Conservation (phyloP, 805 yeast genomes). For the Sugiyamaella qingdaonensis region DNA sequence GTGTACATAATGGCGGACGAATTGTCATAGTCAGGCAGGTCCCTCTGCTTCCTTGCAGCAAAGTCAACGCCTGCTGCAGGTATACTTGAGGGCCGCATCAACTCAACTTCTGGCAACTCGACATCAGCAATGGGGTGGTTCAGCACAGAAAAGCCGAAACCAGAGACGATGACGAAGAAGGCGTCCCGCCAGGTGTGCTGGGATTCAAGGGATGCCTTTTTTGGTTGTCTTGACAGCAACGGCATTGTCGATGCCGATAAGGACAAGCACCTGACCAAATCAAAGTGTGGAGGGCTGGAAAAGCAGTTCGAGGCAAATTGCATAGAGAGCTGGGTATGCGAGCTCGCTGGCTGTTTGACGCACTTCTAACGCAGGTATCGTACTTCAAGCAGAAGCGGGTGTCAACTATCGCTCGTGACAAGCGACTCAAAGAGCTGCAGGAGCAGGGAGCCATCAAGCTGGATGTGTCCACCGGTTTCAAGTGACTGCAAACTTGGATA, state of each 20-base stretch:
- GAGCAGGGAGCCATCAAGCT: conserved; percentile 51
- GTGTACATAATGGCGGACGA: too few species aligned
- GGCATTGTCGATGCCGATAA: conserved; percentile 62
- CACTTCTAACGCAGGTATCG: conserved; percentile 34
- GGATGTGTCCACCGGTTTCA: conserved; percentile 18
- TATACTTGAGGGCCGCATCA: too few species aligned
- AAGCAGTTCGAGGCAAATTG: conserved; percentile 67
- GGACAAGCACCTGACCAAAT: conserved; percentile 42
- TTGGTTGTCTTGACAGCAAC: conserved; percentile 66
- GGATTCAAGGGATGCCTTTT: conserved; percentile 80
- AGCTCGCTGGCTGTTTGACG: not conserved
- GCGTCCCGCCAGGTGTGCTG: conserved; percentile 75
- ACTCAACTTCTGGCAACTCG: not conserved
- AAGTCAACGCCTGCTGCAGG: too few species aligned
- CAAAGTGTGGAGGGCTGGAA: conserved; percentile 55
- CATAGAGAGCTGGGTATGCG: conserved; percentile 69
- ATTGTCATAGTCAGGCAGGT: too few species aligned
- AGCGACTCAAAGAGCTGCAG: conserved; percentile 65
- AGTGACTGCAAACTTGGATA: conserved; percentile 7
- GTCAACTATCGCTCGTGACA: conserved; percentile 65
- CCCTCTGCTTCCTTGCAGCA: too few species aligned
- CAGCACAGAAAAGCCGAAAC: conserved; percentile 27
- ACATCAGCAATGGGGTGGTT: conserved; percentile 51
- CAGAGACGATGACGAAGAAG: conserved; percentile 47
- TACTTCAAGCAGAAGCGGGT: conserved; percentile 89